Conservation (phyloP, 1,139 yeast genomes). For the Lodderomyces pseudojiufengensis region DNA sequence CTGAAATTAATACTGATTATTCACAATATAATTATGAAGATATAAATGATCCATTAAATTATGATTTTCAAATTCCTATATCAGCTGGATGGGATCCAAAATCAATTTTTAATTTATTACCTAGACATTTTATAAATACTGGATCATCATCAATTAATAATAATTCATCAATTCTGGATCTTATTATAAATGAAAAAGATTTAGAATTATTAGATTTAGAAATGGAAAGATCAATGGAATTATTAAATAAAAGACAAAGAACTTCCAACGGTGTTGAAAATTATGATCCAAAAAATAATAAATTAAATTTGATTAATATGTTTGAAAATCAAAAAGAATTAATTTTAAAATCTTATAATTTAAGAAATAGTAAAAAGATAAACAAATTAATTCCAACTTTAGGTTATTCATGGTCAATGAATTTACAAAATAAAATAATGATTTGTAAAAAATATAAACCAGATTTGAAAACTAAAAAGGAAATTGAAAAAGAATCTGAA, state of each 20-base stretch:
- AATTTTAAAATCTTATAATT: conserved; percentile 15
- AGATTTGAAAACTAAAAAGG: conserved; percentile 7
- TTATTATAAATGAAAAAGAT: conserved; percentile 11
- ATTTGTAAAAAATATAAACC: conserved; percentile 36
- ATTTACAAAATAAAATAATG: conserved; percentile 29
- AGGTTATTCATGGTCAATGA: conserved; percentile 40
- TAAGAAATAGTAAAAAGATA: conserved; percentile 15
- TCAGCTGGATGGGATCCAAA: conserved; percentile 66
- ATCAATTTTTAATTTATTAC: conserved; percentile 9
- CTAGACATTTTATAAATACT: conserved; percentile 1
- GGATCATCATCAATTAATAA: neutral
- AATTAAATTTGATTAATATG: conserved; percentile 2
- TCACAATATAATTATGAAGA: conserved; percentile 15
- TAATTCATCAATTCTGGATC: neutral
- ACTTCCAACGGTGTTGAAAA: neutral
- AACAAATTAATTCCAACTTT: conserved; percentile 34
- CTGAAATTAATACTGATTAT: conserved; percentile 12
- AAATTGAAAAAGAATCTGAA: conserved; percentile 3
- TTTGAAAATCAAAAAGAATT: conserved; percentile 13
- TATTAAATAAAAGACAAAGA: conserved; percentile 2
- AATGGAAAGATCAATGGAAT: conserved; percentile 12
- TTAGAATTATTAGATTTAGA: conserved; percentile 12
- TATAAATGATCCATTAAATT: conserved; percentile 36
- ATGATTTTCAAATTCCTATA: conserved; percentile 71
- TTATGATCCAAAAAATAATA: conserved; percentile 4